Percentiles rank a stretch among this genome's conserved stretches.
Conservation (phyloP, 163 green algal species). For the Chlorella variabilis region DNA sequence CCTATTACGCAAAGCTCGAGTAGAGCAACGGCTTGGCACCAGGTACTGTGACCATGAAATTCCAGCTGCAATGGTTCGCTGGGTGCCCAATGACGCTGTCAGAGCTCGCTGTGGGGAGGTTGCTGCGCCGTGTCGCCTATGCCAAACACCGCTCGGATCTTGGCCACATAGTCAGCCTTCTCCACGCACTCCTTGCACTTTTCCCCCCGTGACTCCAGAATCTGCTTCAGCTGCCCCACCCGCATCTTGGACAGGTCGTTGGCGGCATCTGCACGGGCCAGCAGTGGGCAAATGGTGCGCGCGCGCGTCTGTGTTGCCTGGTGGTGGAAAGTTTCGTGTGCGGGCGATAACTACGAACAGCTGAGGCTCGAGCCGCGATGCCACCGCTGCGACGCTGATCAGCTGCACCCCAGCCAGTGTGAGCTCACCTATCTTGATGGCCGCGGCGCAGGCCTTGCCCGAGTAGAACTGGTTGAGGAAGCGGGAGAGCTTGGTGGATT, state of each 20-base stretch:
- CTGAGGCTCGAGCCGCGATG: no score
- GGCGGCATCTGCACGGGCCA: conserved; percentile 26
- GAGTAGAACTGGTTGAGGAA: conserved; percentile 52
- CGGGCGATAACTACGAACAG: no score
- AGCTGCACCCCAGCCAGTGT: not conserved
- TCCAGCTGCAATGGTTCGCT: no score
- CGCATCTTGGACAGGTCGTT: conserved; percentile 74
- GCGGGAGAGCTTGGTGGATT: conserved; percentile 43
- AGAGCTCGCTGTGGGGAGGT: not conserved
- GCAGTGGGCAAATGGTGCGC: conserved; percentile 41
- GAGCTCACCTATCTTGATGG: conserved; percentile 27
- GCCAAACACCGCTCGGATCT: conserved; percentile 58
- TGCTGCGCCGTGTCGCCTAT: not conserved
- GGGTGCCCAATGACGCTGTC: no score
- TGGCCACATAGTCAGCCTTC: conserved; percentile 75
- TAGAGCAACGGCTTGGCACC: no score
- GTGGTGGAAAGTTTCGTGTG: no score
- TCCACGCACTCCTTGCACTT: conserved; percentile 79
- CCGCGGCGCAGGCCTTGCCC: conserved; percentile 38
- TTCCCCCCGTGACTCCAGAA: conserved; percentile 66
- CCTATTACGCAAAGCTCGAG: no score
- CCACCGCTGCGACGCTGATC: no score
- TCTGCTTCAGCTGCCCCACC: conserved; percentile 75
- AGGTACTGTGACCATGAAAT: no score
- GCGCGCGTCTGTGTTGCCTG: no score